Conservation (phyloP, 1,139 yeast genomes). For the Yamadazyma friedrichii region DNA sequence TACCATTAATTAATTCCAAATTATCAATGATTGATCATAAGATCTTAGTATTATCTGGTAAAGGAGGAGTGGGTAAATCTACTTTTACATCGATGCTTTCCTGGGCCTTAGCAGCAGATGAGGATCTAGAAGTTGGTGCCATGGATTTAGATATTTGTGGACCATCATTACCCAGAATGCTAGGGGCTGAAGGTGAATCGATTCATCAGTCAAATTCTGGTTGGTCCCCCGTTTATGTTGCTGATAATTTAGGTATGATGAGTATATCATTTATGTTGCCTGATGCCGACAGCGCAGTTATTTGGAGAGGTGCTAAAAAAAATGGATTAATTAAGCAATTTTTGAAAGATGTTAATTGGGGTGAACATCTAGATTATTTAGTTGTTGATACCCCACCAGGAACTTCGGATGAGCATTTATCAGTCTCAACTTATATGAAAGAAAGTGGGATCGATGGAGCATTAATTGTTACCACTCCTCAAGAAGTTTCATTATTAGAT, state of each 20-base stretch:
- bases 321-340: constrained; percentile 92
- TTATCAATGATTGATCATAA: constrained; percentile 74
- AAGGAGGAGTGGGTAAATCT: constrained; percentile 98
- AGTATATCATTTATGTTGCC: constrained; percentile 96
- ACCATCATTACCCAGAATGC: constrained; percentile 92
- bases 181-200: constrained; percentile 86
- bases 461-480: constrained; percentile 92
- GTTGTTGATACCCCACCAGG: constrained; percentile 98
- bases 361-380: constrained; percentile 75
- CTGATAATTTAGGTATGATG: constrained; percentile 94
- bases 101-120: constrained; percentile 94
- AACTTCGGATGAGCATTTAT: constrained; percentile 93
- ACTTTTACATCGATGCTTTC: constrained; percentile 93
- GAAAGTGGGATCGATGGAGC: constrained; percentile 97
- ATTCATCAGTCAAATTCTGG: constrained; percentile 90
- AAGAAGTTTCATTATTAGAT: constrained; percentile 91
- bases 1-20: constrained; percentile 72
- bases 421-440: constrained; percentile 83
- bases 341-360: constrained; percentile 95
- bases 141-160: constrained; percentile 98
- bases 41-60: constrained; percentile 84
- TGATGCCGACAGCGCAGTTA: constrained; percentile 87
- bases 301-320: constrained; percentile 97
- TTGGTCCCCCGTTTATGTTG: constrained; percentile 95
- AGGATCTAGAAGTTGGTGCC: constrained; percentile 84